A percentile compares a stretch with the other conserved stretches of the same genome.
These are phyloP conservation scores for Spencermartinsiella ligniputridi DNA, from an alignment of 1,139 yeast genomes.

Conservation along the genomic window DNA sequence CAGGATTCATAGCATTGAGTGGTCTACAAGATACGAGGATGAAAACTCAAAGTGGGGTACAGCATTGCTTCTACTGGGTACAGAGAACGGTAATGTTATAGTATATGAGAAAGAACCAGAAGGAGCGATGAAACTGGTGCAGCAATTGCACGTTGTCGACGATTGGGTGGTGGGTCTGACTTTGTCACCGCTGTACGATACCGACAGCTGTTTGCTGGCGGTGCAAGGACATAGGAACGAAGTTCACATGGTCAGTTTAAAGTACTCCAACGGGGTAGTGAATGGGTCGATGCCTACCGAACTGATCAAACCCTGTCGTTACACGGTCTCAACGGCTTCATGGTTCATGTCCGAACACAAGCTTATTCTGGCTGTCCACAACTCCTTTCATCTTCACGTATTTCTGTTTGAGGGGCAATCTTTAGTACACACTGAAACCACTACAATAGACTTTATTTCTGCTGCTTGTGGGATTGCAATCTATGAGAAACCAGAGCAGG, in stretches of 20 bases:
- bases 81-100: constrained; percentile 17
- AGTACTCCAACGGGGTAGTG: background rate
- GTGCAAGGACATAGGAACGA: background rate
- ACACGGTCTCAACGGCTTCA: constrained; percentile 1
- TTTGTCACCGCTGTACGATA: constrained; percentile 8
- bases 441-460: constrained; percentile 6
- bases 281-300: background rate
- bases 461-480: constrained; percentile 13
- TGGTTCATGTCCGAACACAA: constrained; percentile 5
- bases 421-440: background rate
- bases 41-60: constrained; percentile 20
- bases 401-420: constrained; percentile 4
- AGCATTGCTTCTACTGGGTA: constrained; percentile 19
- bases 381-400: constrained; percentile 6
- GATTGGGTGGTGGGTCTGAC: constrained; percentile 16
- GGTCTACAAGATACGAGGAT: constrained; percentile 5
- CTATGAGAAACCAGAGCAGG: constrained; percentile 1
- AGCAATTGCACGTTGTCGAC: constrained; percentile 5
- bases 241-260: background rate
- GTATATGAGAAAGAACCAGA: constrained; percentile 15
- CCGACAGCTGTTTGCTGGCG: constrained; percentile 4
- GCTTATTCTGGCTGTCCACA: constrained; percentile 5
- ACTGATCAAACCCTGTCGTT: constrained; percentile 6
- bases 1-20: constrained; percentile 7
- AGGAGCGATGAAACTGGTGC: constrained; percentile 5